Evolutionary conservation across 441 rosid species (phyloP).

Genomic region (Syzygium syzygioides): DNA sequence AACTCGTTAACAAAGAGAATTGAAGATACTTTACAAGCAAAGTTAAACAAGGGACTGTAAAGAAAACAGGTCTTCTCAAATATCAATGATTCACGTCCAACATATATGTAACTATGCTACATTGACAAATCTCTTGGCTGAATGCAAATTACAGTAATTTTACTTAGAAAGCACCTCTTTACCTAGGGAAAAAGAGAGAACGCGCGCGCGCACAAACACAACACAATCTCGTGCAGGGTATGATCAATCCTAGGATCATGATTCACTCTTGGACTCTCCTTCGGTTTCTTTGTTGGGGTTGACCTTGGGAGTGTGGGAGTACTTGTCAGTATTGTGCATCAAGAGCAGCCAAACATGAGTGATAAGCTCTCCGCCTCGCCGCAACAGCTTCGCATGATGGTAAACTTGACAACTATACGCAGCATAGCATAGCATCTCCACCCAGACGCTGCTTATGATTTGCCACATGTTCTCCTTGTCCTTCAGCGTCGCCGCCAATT

Average conservation of each 20-base stretch:
- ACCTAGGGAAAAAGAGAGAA: not conserved
- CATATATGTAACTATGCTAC: no score
- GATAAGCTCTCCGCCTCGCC: not conserved
- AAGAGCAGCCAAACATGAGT: not conserved
- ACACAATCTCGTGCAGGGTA: not conserved
- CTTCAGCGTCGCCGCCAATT: not conserved
- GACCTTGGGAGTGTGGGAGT: not conserved
- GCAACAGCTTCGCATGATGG: not conserved
- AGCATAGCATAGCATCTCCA: not conserved
- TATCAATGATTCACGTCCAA: no score
- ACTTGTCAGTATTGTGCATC: not conserved
- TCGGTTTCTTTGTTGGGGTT: not conserved
- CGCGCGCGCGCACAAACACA: not conserved
- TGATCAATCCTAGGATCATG: not conserved
- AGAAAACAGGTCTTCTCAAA: not conserved
- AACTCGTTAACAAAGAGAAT: not conserved
- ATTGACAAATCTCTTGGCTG: no score
- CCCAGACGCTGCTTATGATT: not conserved
- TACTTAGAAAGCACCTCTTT: not conserved
- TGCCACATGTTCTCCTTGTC: not conserved
- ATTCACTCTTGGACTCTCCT: no score
- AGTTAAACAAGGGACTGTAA: not conserved
- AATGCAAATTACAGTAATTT: no score
- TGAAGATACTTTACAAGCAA: not conserved
- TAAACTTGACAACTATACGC: not conserved